Evolutionary conservation across 2,329 filamentous ascomycete species (phyloP), one percentile per base, ranked within the genome.

Genomic region (Phoma sp.): DNA sequence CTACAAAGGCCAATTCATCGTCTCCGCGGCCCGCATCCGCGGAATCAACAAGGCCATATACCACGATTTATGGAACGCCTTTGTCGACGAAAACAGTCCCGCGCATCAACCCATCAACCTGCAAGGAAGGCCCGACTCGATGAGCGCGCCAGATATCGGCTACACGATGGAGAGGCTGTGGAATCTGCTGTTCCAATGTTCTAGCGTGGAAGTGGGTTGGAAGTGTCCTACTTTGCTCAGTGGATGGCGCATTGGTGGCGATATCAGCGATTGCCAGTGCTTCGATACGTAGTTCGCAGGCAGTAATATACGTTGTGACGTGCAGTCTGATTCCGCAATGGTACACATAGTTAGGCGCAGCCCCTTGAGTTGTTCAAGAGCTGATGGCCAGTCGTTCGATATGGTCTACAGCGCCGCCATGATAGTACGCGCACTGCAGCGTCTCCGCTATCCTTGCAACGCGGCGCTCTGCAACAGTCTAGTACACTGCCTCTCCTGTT

Each of bases 1-100:
- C 3, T 80, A 80, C 57, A 78, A 78, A 39, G 81, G 81, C 15
- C 77, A 81, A 45, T 82, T 83, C 61, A 67, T 81, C 33, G 78
- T 75, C 2, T 80, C 78, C 1, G 77, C 77, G 0, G 69, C 67
- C 5, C 72, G 81, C 1, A 77, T 82, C 6, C 68, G 78, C 1
- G 76, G 69, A 2, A 69, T 72, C 9, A 58, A 64, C 21, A 74
- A 69, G 43, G 45, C 44, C 6, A 58, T 77, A 15, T 80, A 77
- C 52, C 58, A 76, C 27, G 64, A 70, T 13, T 55, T 79, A 24
- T 49, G 58, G 47, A 45, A 66, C 3, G 61, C 63, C 1, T 56
- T 73, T 31, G 44, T 64, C 17, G 62, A 71, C 38, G 48, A 62
- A 25, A 50, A 62, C 9, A 71, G 66, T 38, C 70, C 67, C 69